These are phyloP conservation scores for Yamagishiella unicocca DNA, from an alignment of 139 green algal species.

Conservation along the genomic window DNA sequence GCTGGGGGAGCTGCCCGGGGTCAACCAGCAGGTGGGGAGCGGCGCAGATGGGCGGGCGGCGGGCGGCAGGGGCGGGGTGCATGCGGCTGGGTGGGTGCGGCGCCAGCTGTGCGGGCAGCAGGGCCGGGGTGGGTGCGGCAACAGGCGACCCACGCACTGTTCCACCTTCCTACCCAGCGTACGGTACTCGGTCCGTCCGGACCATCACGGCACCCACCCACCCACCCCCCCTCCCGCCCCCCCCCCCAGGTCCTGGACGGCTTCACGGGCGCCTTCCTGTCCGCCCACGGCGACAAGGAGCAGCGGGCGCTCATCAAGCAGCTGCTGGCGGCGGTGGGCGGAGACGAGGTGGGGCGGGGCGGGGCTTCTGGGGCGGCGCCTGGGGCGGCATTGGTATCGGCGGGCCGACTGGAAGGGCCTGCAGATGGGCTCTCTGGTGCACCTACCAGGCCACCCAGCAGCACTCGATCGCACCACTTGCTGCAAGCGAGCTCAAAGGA, in stretches of 20 bases:
- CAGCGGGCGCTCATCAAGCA: slow-evolving; percentile 76
- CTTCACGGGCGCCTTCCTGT: slow-evolving; percentile 54
- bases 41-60: too few species aligned
- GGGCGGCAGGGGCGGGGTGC: background rate
- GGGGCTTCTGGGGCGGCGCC: too few species aligned
- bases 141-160: too few species aligned
- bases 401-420: too few species aligned
- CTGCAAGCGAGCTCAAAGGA: too few species aligned
- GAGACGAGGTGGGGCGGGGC: slow-evolving; percentile 48
- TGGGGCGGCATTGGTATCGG: background rate
- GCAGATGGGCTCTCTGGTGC: too few species aligned
- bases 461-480: too few species aligned
- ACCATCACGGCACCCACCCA: too few species aligned
- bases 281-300: slow-evolving; percentile 77
- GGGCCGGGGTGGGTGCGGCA: background rate
- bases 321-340: slow-evolving; percentile 71
- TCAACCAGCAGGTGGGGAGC: slow-evolving; percentile 32
- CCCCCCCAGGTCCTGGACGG: slow-evolving; percentile 16
- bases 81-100: background rate
- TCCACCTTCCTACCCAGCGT: too few species aligned
- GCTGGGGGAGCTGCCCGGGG: slow-evolving; percentile 43
- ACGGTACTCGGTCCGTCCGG: too few species aligned
- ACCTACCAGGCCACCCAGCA: too few species aligned
- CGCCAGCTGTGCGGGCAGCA: background rate
- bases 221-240: background rate